Evolutionary conservation across 2,329 filamentous ascomycete genomes (phyloP), one percentile per base, ranked within the genome.

Genomic region (Xylaria sp.): DNA sequence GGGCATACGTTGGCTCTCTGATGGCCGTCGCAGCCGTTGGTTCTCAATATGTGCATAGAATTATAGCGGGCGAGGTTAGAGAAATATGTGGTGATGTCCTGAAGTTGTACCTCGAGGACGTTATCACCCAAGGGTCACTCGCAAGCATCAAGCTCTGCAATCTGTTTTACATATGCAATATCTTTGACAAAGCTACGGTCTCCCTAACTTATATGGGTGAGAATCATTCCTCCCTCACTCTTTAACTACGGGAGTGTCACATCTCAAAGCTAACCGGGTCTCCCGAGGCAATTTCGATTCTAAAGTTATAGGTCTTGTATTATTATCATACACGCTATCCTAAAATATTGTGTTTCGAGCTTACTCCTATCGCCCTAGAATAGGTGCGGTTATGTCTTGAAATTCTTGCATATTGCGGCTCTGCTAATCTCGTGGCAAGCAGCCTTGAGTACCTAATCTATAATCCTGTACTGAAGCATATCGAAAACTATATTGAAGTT

Each of bases 11-110:
- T 23, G 50, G 48, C 23, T 55, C 37, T 23, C 18, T 63, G 4
- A 63, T 63, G 60, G 37, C 50, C 10, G 18, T 63, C 18, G 50
- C 60, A 55, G 60, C 50, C 8, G 60, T 55, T 46, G 60, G 60
- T 48, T 63, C 60, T 32, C 60, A 63, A 25, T 63, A 63, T 32
- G 7, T 18, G 5, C 55, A 48, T 55, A 6, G 37, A 34, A 2
- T 12, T 55, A 23, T 46, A 20, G 39, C 48, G 2, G 7, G 48
- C 23, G 15, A 25, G 37, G n/a, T 46, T 9, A 18, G 41, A 20
- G 50, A 63, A 55, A 34, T 18, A 25, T 56, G 48, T 9, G 37
- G 48, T 18, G 37, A 34, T 25, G 4, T 48, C 39, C 51, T 51
- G 15, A 63, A n/a, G 23, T 12, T 48, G 5, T n/a, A 37, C 39